Base-by-base conservation (phyloP, 805 yeast genomes). In the Maudiozyma pseudohumilis region DNA sequence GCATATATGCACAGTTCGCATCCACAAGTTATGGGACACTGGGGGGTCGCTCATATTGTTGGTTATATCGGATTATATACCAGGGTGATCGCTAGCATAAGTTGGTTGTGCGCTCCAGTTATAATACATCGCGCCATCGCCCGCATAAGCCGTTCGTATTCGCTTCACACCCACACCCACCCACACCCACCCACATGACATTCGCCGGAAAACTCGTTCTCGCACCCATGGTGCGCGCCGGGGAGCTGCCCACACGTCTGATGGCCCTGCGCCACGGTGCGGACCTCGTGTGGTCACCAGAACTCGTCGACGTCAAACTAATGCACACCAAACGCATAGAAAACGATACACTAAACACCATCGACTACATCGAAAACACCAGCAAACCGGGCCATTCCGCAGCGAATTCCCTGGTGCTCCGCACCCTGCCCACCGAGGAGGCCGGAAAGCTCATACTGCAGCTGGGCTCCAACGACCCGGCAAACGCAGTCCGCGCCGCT, bases 171-270 rank as follows among this genome's bases (percentile, higher is more conserved):
- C n/a, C n/a, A n/a, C n/a, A n/a, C n/a, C n/a, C n/a, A n/a, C n/a
- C n/a, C n/a, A 23, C 11, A 23, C 25, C 8, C 25, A 23, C 25
- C 8, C n/a, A 13, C 11, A 29, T 27, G 9, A n/a, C 30, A 2
- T 38, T 16, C 29, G 18, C 73, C 15, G 89, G 94, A 1, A 84
- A 83, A 51, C 60, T 87, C 38, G 94, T 80, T 16, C 70, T 89
- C 28, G 97, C 96, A 1, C 98, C 98, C 0, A 89, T 89, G 98
- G 96, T 89, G 35, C 69, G 98, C 25, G 82, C 89, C 29, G 95
- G 97, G 10, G 98, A 92, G 62, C 72, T 92, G 5, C 97, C 98
- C 5, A 79, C 87, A 7, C 68, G 98, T 39, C 67, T 89, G 6
- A 56, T 88, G 46, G 79, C 96, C 0, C 66, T 92, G 18, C 73